Conservation (phyloP, 371 early-diverging fungal species). For the Saksenaea oblongispora region DNA sequence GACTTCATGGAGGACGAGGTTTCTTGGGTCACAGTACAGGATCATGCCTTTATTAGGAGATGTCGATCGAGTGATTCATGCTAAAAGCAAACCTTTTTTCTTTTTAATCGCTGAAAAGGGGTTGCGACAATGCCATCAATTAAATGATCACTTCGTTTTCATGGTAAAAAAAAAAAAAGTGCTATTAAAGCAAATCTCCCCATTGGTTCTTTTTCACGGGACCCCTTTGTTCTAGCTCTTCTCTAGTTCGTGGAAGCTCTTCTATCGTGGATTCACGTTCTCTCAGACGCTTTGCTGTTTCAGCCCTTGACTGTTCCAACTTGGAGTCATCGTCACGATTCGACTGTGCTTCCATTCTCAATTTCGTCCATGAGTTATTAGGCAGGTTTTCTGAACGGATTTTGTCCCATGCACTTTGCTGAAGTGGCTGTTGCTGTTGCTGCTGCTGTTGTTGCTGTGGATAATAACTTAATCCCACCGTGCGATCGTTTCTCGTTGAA, state of each 20-base stretch:
- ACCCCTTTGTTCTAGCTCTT: slow-evolving; percentile 31
- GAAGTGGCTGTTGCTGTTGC: slow-evolving; percentile 11
- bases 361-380: slow-evolving; percentile 40
- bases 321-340: slow-evolving; percentile 17
- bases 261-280: slow-evolving; percentile 18
- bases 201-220: slow-evolving; percentile 36
- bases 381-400: slow-evolving; percentile 44
- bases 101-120: too few species aligned
- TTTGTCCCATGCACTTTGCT: slow-evolving; percentile 45
- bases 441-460: slow-evolving; percentile 8
- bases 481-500: not conserved
- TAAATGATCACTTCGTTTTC: not conserved
- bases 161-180: not conserved
- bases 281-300: slow-evolving; percentile 22
- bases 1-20: too few species aligned
- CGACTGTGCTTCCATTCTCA: slow-evolving; percentile 39
- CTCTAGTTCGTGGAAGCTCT: slow-evolving; percentile 46
- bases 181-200: slow-evolving; percentile 37
- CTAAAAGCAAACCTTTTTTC: too few species aligned
- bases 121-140: too few species aligned
- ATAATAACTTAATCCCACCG: slow-evolving; percentile 1
- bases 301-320: slow-evolving; percentile 23
- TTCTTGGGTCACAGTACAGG: too few species aligned
- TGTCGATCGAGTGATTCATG: too few species aligned
- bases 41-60: too few species aligned